phyloP scores from a whole-genome alignment of 1,139 yeast species.

The Protomyces inouyei region DNA sequence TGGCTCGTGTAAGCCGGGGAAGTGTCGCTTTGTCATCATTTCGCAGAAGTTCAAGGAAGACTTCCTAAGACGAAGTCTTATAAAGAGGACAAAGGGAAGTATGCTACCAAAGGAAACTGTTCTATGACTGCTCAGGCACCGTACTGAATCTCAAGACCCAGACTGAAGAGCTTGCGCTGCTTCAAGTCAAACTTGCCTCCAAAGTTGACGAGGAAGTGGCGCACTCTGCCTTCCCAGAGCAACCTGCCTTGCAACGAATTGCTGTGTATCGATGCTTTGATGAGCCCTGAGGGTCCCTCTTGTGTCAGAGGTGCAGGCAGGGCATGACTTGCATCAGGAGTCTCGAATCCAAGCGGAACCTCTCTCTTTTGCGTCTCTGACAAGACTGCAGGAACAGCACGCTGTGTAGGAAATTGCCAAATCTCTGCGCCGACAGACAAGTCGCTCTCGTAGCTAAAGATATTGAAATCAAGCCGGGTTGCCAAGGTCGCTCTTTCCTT shows the following conservation, averaged over 20 bases:
- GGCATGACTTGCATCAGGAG: conserved; percentile 1
- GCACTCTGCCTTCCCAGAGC: conserved; percentile 83
- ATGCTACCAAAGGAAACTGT: no score
- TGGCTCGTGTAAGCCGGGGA: not conserved
- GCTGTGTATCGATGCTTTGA: conserved; percentile 69
- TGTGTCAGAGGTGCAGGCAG: conserved; percentile 39
- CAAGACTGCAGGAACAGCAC: not conserved
- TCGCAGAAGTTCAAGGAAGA: not conserved
- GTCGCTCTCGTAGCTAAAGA: conserved; percentile 86
- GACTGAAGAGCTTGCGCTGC: conserved; percentile 1
- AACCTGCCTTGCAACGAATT: conserved; percentile 54
- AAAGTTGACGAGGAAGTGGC: conserved; percentile 72
- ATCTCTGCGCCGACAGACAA: conserved; percentile 81
- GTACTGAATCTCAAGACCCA: conserved; percentile 33
- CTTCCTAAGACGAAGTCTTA: no score
- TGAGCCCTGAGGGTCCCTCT: conserved; percentile 46
- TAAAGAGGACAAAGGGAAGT: no score
- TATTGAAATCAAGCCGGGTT: conserved; percentile 77
- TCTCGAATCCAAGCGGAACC: conserved; percentile 7
- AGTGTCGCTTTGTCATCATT: not conserved
- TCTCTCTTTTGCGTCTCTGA: not conserved
- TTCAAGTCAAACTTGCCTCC: conserved; percentile 45
- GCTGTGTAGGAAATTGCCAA: conserved; percentile 46
- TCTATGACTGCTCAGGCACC: conserved; percentile 22
- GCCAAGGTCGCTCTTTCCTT: conserved; percentile 36